Conservation (phyloP, 2,329 filamentous ascomycete genomes). For the Alternaria sp. region DNA sequence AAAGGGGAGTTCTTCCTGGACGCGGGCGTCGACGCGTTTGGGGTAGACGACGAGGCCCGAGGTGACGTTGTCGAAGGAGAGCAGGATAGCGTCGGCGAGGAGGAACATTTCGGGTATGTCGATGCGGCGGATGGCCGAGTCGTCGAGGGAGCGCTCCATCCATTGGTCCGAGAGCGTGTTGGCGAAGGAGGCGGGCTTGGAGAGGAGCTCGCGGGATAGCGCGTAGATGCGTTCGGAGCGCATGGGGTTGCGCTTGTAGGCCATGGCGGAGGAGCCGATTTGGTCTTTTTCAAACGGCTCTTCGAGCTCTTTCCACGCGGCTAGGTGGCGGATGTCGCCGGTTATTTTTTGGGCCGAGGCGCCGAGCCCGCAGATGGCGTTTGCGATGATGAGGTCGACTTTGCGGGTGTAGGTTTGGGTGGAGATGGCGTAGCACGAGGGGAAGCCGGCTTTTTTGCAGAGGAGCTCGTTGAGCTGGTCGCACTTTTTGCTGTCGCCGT, state of each 20-base stretch:
- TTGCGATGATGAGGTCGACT: slow-evolving; percentile 81
- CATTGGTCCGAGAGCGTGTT: slow-evolving; percentile 77
- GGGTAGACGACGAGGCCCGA: slow-evolving; percentile 79
- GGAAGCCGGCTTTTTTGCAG: slow-evolving; percentile 71
- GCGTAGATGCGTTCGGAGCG: slow-evolving; percentile 68
- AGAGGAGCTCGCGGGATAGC: slow-evolving; percentile 64
- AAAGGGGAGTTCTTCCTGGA: slow-evolving; percentile 83
- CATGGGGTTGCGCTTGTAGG: slow-evolving; percentile 71
- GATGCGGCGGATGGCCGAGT: slow-evolving; percentile 72
- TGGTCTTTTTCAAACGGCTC: slow-evolving; percentile 84
- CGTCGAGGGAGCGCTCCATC: slow-evolving; percentile 81
- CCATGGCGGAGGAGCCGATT: slow-evolving; percentile 58
- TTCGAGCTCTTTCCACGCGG: slow-evolving; percentile 81
- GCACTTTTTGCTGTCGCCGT: slow-evolving; percentile 66
- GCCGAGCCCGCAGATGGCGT: slow-evolving; percentile 80
- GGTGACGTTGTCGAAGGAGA: slow-evolving; percentile 78
- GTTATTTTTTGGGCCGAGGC: slow-evolving; percentile 80
- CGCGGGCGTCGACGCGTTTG: slow-evolving; percentile 67
- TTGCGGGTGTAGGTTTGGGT: slow-evolving; percentile 81
- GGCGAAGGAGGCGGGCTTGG: slow-evolving; percentile 62
- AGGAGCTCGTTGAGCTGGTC: slow-evolving; percentile 70
- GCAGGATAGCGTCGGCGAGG: slow-evolving; percentile 65
- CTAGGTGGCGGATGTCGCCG: slow-evolving; percentile 76
- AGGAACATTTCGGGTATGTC: slow-evolving; percentile 60
- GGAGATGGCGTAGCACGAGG: slow-evolving; percentile 68